Conservation (phyloP, 2,329 filamentous ascomycete genomes). For the Aspergillus ibericus region DNA sequence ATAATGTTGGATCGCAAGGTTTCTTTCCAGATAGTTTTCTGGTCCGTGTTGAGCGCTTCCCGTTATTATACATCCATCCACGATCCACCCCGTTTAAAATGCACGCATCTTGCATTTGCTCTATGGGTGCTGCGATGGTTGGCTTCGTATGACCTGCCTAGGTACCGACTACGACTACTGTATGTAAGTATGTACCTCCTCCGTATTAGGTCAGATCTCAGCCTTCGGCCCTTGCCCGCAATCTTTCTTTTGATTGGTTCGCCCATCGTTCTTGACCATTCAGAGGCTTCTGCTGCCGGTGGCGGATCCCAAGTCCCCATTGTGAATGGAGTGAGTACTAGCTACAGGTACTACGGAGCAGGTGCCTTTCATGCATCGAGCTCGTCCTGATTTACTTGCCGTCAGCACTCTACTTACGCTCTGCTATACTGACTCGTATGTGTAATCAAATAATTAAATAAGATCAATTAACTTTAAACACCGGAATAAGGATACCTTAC, state of each 20-base stretch:
- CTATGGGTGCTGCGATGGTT: background rate
- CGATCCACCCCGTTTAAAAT: conserved; percentile 22
- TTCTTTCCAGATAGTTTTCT: conserved; percentile 8
- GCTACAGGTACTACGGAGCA: background rate
- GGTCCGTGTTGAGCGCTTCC: conserved; percentile 17
- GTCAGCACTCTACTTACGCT: conserved; percentile 9
- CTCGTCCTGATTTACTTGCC: background rate
- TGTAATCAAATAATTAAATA: background rate
- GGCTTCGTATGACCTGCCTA: background rate
- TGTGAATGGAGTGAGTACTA: background rate
- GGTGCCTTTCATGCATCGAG: background rate
- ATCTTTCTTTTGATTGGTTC: background rate
- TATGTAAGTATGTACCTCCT: background rate
- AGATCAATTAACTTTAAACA: background rate
- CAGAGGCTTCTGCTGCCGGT: background rate
- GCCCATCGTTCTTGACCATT: background rate
- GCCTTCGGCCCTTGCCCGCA: background rate
- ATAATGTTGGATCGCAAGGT: background rate
- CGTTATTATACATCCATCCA: conserved; percentile 15
- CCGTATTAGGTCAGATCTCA: background rate
- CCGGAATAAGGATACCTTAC: conserved; percentile 8
- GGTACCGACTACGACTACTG: background rate
- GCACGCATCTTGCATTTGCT: conserved; percentile 21
- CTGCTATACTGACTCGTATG: conserved; percentile 3
- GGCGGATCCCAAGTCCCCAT: background rate